Base-by-base conservation (phyloP, 2,329 filamentous ascomycete genomes). In the Trichoderma arundinaceum region DNA sequence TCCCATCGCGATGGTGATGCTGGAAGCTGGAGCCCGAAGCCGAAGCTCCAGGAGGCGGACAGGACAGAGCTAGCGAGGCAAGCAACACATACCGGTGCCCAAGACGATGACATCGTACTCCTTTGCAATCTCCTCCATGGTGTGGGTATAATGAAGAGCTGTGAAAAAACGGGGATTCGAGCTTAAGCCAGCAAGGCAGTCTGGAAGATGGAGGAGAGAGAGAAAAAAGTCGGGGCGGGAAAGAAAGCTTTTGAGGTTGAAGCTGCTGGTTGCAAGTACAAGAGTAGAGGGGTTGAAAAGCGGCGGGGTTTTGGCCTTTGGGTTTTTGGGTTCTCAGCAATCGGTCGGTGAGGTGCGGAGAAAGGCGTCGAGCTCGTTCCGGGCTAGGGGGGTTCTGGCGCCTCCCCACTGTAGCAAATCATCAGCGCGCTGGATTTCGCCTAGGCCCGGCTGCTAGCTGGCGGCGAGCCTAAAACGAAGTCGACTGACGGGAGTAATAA, bases 31-130 rank as follows among this genome's bases (percentile, higher is more conserved):
- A 49, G 46, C 7, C 15, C n/a, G 7, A 19, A 33, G 54, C 57
- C 19, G 33, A 49, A 51, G 33, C 57, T 51, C 7, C 2, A 60
- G 35, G 32, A 22, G 38, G 35, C 61, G 32, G n/a, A 32, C 12
- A 35, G 22, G 17, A n/a, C 6, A 12, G 10, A 43, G 38, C 32
- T 28, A 41, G 41, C 22, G 12, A 33, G 13, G 54, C 7, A 35
- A 43, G 22, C 28, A 63, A 51, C 72, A 81, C 87, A 77, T 85
- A 97, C 93, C 94, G 79, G 95, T 99, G 86, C 95, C 95, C 79
- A 99, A 88, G 78, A 99, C 95, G 78, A 99, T 89, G 80, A 97
- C 92, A 87, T 99, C 95, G 87, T 99, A 99, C 82, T 97, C 94
- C 78, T 92, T 92, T 73, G 94, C 92, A 78, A 99, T 97, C 82